Percentiles rank a stretch among this genome's conserved stretches.
Evolutionary conservation across 202 grass and related monocot genomes (phyloP).

Genomic region (Zoysia matrella): DNA sequence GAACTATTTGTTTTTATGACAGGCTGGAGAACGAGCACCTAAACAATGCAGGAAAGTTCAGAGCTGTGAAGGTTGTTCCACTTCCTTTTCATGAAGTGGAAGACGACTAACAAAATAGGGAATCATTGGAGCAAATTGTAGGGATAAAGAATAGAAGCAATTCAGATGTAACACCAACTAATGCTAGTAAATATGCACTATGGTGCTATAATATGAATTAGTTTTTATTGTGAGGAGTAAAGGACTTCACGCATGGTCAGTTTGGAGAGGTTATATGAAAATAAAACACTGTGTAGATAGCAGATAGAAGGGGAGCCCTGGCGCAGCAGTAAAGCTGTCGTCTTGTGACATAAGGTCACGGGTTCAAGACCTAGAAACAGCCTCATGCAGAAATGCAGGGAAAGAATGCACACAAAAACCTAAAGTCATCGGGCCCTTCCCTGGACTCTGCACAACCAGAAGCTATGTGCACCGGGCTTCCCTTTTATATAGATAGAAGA

Average conservation of each 20-base stretch:
- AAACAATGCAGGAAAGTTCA: conserved; percentile 49
- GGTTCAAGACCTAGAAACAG: too few species aligned
- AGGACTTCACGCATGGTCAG: conserved; percentile 1
- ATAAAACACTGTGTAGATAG: conserved; percentile 13
- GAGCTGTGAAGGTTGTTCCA: conserved; percentile 65
- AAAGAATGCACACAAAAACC: too few species aligned
- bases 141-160: conserved; percentile 43
- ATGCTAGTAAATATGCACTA: conserved; percentile 49
- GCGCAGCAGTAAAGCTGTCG: too few species aligned
- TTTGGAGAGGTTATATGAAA: conserved; percentile 45
- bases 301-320: too few species aligned
- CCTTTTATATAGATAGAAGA: too few species aligned
- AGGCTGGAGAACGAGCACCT: conserved; percentile 91
- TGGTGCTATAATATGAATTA: conserved; percentile 44
- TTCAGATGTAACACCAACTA: conserved; percentile 59
- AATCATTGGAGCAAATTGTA: conserved; percentile 28
- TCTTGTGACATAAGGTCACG: too few species aligned
- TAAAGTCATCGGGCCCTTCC: too few species aligned
- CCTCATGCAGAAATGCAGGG: too few species aligned
- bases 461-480: too few species aligned
- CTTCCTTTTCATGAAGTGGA: conserved; percentile 82
- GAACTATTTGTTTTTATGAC: conserved; percentile 39
- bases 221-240: conserved; percentile 53
- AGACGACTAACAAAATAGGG: conserved; percentile 48
- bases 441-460: too few species aligned